Evolutionary conservation across 192 early-diverging fungal genomes (phyloP).

Genomic region (Linnemannia exigua): DNA sequence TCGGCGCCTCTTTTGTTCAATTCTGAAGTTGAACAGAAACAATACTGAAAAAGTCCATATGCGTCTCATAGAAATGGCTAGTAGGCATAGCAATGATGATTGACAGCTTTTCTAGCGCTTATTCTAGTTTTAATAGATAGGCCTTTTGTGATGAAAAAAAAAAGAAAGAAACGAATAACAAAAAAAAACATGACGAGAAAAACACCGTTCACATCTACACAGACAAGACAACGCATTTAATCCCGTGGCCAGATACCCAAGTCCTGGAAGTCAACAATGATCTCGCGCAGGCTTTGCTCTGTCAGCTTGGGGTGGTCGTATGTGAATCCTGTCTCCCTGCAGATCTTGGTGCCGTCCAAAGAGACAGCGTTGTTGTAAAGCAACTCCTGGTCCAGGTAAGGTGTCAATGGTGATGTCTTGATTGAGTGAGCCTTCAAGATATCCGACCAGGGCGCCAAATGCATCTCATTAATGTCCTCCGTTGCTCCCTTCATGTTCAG

Average conservation of each 20-base stretch:
- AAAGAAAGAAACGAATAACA: not conserved
- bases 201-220: not conserved
- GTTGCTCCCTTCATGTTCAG: conserved; percentile 88
- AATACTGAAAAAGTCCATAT: not conserved
- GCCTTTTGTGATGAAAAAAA: not conserved
- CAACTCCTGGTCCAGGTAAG: conserved; percentile 94
- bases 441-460: conserved; percentile 93
- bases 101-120: not conserved
- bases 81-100: not conserved
- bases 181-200: not conserved
- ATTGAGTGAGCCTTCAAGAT: conserved; percentile 80
- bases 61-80: not conserved
- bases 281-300: conserved; percentile 72
- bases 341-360: conserved; percentile 90
- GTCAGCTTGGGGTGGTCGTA: conserved; percentile 81
- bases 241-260: conserved; percentile 86
- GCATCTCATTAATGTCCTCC: conserved; percentile 95
- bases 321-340: conserved; percentile 71
- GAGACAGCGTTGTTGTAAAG: conserved; percentile 88
- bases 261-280: conserved; percentile 86
- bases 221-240: not conserved
- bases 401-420: conserved; percentile 88
- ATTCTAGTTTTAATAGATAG: conserved; percentile 3
- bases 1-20: no score
- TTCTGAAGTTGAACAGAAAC: no score